Evolutionary conservation across 768 basidiomycete species (phyloP).

Genomic region (Auriscalpium microsporum): DNA sequence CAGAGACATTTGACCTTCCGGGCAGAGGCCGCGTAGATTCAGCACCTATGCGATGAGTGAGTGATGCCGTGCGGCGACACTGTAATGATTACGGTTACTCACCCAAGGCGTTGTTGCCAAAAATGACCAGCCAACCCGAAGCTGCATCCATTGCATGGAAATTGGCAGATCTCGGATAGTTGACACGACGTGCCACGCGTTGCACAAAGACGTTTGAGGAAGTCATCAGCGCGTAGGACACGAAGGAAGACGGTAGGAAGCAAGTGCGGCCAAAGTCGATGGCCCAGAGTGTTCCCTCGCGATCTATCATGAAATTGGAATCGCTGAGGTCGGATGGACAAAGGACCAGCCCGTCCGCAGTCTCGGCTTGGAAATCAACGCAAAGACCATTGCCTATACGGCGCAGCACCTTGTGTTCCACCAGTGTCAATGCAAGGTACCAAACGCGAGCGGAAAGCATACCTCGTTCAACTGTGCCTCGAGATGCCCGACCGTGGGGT

Average conservation of each 20-base stretch:
- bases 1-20: not conserved
- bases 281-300: not conserved
- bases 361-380: not conserved
- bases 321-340: not conserved
- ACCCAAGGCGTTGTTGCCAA: not conserved
- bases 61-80: not conserved
- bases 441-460: not conserved
- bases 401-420: not conserved
- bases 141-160: not conserved
- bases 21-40: not conserved
- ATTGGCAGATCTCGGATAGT: not conserved
- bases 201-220: not conserved
- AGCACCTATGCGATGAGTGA: not conserved
- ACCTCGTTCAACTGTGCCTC: not conserved
- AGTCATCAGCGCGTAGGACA: not conserved
- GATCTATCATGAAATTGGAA: not conserved
- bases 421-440: not conserved
- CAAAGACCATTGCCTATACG: not conserved
- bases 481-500: not conserved
- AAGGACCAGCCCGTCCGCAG: not conserved
- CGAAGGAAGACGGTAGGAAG: not conserved
- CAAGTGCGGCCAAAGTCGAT: not conserved
- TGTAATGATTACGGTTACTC: not conserved
- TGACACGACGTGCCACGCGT: not conserved
- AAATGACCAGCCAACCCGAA: not conserved